Conservation (phyloP, 202 grass and related monocot genomes). For the Panicum hallii region DNA sequence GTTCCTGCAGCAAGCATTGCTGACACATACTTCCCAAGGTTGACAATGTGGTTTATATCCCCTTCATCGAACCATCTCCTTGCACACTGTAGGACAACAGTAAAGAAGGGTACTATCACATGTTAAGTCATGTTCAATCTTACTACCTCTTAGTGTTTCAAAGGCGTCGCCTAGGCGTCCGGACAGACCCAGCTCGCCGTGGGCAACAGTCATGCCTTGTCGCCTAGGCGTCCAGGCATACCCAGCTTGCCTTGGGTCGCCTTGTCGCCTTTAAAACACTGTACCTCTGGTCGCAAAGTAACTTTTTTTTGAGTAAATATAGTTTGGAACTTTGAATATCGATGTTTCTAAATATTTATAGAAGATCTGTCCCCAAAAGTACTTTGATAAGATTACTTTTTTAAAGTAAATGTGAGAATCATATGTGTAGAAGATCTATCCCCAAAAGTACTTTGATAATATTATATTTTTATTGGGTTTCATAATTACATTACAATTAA, state of each 20-base stretch:
- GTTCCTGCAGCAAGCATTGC: conserved; percentile 81
- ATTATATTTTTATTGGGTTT: neutral
- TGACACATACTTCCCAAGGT: conserved; percentile 89
- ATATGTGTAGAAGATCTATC: conserved; percentile 3
- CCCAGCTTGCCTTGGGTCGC: too few relatives aligned
- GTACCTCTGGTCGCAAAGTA: neutral
- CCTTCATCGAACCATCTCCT: conserved; percentile 93
- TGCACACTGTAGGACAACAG: conserved; percentile 55
- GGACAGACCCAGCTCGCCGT: too few relatives aligned
- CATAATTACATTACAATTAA: neutral
- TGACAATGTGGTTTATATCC: conserved; percentile 75
- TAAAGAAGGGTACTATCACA: conserved; percentile 19
- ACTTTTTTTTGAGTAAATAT: neutral
- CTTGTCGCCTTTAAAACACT: too few relatives aligned
- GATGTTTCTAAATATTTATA: conserved; percentile 13
- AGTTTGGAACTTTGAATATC: neutral
- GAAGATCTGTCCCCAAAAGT: neutral
- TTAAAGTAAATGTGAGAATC: neutral
- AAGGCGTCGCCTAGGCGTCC: too few relatives aligned
- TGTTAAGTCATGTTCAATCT: conserved; percentile 25
- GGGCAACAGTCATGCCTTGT: too few relatives aligned
- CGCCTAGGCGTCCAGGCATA: too few relatives aligned
- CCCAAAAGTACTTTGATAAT: neutral
- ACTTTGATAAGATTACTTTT: neutral
- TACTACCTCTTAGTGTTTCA: neutral